Conservation (phyloP, 2,329 filamentous ascomycete genomes). For the Diaporthe sp. region DNA sequence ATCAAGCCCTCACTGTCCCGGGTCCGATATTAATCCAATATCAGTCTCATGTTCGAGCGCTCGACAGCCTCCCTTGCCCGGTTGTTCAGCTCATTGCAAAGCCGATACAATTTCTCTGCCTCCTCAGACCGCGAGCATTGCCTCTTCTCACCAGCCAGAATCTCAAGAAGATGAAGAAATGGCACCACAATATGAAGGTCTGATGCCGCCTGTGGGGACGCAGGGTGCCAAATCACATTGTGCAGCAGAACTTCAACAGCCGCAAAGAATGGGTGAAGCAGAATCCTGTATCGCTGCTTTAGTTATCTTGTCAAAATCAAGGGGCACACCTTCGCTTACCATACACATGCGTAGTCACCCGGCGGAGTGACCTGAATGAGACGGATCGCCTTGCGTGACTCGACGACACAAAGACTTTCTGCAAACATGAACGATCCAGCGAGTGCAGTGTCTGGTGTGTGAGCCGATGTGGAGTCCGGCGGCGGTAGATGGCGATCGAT, state of each 20-base stretch:
- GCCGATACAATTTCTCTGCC: neutral
- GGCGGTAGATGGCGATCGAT: neutral
- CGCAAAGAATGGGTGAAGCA: slow-evolving; percentile 8
- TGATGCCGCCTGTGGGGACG: neutral
- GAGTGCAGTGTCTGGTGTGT: neutral
- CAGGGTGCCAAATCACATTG: neutral
- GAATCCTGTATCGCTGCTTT: neutral
- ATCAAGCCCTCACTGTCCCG: neutral
- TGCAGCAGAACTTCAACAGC: slow-evolving; percentile 5
- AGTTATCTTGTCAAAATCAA: neutral
- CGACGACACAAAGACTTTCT: neutral
- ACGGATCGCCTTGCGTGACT: neutral
- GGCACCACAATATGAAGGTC: neutral
- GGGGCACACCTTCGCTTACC: neutral
- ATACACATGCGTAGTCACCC: slow-evolving; percentile 17
- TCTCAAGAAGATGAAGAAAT: neutral
- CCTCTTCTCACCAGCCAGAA: slow-evolving; percentile 5
- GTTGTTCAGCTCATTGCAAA: neutral
- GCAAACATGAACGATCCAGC: neutral
- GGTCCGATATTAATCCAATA: neutral
- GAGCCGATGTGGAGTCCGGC: neutral
- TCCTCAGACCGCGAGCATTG: slow-evolving; percentile 1
- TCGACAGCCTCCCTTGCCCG: neutral
- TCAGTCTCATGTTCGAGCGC: neutral
- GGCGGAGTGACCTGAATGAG: neutral